phyloP scores from a whole-genome alignment of 2,329 filamentous ascomycete species.

The Piedraia hortae region DNA sequence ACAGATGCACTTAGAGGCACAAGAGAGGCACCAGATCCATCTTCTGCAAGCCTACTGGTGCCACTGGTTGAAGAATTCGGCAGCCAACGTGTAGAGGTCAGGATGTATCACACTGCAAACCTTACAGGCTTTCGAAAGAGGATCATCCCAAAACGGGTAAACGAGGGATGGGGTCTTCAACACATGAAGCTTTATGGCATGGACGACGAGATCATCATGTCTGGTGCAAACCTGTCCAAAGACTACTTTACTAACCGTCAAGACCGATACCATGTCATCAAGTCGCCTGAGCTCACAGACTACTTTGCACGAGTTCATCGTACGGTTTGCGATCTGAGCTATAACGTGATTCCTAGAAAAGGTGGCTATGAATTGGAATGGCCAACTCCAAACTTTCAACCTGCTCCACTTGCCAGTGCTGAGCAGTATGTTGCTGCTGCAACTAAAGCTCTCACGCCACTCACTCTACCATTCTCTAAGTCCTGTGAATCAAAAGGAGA shows the following conservation, averaged over 20 bases:
- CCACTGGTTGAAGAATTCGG: conserved; percentile 70
- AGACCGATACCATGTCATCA: conserved; percentile 81
- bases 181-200: conserved; percentile 98
- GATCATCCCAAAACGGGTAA: conserved; percentile 64
- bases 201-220: conserved; percentile 86
- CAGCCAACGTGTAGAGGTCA: conserved; percentile 56
- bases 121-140: conserved; percentile 65
- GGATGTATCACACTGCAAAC: conserved; percentile 97
- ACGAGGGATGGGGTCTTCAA: conserved; percentile 93
- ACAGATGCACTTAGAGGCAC: conserved; percentile 82
- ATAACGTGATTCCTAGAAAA: conserved; percentile 35
- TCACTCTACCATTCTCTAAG: conserved; percentile 25
- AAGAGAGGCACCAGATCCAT: conserved; percentile 60
- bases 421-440: conserved; percentile 41
- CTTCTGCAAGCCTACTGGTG: conserved; percentile 65
- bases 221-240: conserved; percentile 72
- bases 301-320: conserved; percentile 59
- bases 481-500: conserved; percentile 18
- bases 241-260: conserved; percentile 95
- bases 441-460: conserved; percentile 33
- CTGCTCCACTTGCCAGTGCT: conserved; percentile 45
- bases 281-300: conserved; percentile 47
- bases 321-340: conserved; percentile 55
- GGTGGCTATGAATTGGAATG: conserved; percentile 34
- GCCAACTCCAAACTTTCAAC: conserved; percentile 46